Base-by-base conservation (phyloP, 2,329 filamentous ascomycete genomes). In the Ascochyta fabae region DNA sequence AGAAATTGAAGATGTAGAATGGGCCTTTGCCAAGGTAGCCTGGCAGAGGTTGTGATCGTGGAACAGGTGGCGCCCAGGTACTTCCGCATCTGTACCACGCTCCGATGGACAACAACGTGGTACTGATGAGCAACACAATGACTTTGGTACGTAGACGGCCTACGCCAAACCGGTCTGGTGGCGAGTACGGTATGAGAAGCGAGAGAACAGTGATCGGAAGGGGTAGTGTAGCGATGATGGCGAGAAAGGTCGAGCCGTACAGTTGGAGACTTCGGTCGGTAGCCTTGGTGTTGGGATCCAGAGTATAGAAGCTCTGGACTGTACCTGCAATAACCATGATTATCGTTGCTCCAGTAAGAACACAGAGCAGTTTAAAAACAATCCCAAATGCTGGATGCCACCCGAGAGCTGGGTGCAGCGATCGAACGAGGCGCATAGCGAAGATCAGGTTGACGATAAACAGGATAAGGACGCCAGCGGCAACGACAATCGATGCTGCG, bases 1-100 rank as follows among this genome's bases (percentile, higher is more conserved):
- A 79, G 69, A 90, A 96, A 77, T 91, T 90, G 79, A 95, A 90
- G 69, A 86, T 77, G 78, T 95, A 96, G 79, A 92, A 96, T 66
- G 84, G 86, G 1, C 86, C 84, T 71, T 88, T 90, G 67, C 79
- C 79, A 66, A 91, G 84, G 71, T 88, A 94, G 83, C 87, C 90
- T 5, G 87, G 87, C 2, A 89, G 86, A 40, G 78, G 52, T 68
- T 65, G 3, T 80, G 84, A 26, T 81, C 82, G 23, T 5, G 75
- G 69, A 0, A 76, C 68, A 1, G 78, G 76, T 0, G 79, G 69
- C 51, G 79, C 79, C 74, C 82, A 91, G 26, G 70, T 77, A 1
- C 83, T 84, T 15, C 82, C 88, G 27, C 84, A 80, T 33, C 91
- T 84, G 77, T 91, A 93, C 15, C 79, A 78, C 2, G 91, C 89